Conservation (phyloP, 129 eudicot species). For the Artemisia tridentata region DNA sequence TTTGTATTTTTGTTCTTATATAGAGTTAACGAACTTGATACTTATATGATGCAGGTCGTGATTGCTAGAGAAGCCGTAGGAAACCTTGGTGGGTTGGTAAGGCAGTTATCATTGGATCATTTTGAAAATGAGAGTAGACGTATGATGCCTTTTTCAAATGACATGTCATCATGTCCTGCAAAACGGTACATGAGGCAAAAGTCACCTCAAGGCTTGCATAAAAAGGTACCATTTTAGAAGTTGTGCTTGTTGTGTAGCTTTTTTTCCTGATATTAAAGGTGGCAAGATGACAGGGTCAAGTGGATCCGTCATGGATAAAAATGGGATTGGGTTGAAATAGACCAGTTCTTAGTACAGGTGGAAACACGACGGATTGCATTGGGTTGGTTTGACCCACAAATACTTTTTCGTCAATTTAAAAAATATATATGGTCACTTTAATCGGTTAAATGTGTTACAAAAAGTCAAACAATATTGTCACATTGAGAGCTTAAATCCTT, state of each 20-base stretch:
- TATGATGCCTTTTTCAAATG: slow-evolving; percentile 71
- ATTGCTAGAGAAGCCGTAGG: slow-evolving; percentile 93
- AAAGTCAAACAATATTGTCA: too few species aligned
- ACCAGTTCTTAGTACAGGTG: too few species aligned
- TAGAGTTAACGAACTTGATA: neutral
- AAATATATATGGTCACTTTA: too few species aligned
- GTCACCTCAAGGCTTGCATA: slow-evolving; percentile 97
- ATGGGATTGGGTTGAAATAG: neutral
- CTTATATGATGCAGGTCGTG: slow-evolving; percentile 61
- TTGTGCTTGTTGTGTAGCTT: neutral
- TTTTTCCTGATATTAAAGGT: neutral
- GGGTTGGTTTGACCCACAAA: too few species aligned
- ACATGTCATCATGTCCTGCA: slow-evolving; percentile 54
- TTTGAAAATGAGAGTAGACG: slow-evolving; percentile 95
- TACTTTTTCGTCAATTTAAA: too few species aligned
- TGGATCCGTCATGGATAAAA: neutral
- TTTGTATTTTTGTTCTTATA: slow-evolving; percentile 12
- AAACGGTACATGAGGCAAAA: slow-evolving; percentile 73
- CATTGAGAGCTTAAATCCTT: too few species aligned
- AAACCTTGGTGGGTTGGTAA: slow-evolving; percentile 90
- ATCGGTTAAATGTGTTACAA: too few species aligned
- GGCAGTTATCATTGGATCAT: slow-evolving; percentile 93
- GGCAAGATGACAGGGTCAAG: slow-evolving; percentile 2
- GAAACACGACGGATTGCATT: too few species aligned
- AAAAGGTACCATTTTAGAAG: slow-evolving; percentile 52